Evolutionary conservation across 345 rosid genomes (phyloP), one percentile per base, ranked within the genome.

Genomic region (Bruguiera gymnorhiza): DNA sequence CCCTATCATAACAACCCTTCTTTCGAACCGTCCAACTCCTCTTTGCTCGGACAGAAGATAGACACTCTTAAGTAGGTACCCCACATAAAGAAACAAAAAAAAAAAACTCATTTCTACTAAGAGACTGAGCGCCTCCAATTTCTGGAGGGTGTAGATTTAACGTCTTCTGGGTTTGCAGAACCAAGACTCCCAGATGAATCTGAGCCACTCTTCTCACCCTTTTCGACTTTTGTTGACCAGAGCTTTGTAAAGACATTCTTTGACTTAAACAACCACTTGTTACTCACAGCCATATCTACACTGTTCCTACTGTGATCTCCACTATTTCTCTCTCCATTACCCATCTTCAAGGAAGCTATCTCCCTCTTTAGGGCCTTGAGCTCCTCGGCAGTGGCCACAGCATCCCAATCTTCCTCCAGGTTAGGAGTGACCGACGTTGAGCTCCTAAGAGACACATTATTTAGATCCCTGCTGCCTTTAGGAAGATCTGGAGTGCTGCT

Each of bases 371-470:
- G 77, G 55, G 86, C 89, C 84, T 74, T 86, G 60, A 92, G 89
- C 69, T 88, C 97, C 63, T 88, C 96, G 0, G 82, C 88, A 2
- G 93, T 82, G 24, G 92, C 90, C 61, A 88, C 82, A 0, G 83
- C 83, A 51, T 92, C 97, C 97, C 97, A 92, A 63, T 92, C 97
- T 54, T 88, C 96, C 72, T 89, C 97, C 1, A 80, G 80, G 62
- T 84, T 83, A 5, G 93, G 84, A 31, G 84, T 77, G 19, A 85
- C 87, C 0, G 96, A 86, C 69, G 87, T 85, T 53, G 96, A 81
- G 82, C 97, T 89, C 39, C 91, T 85, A 0, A 75, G 79, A 20
- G 84, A 80, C 21, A 83, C 85, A 11, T 84, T 83, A 27, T 81
- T 86, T 62, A 92, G 81, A 30, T 88, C 92, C 76, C 81, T 73